Evolutionary conservation across 257 asterid species (phyloP), one percentile per base, ranked within the genome.

Genomic region (Orobanche coerulescens): DNA sequence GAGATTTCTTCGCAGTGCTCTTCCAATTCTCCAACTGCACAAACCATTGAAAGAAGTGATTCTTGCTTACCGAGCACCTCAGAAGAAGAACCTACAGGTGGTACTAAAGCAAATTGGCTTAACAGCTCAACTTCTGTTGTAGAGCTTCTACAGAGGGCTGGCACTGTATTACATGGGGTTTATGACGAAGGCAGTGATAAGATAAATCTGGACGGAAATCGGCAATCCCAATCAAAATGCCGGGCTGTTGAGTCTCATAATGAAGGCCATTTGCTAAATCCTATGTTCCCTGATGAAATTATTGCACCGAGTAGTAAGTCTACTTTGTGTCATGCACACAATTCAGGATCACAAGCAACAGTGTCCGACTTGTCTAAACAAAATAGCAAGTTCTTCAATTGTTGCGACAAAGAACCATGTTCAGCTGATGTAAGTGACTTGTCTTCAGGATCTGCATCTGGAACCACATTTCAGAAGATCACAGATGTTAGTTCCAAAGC

Each of bases 1-100:
- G 87, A 73, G 55, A 79, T 71, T 75, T 85, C 87, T 48, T 78
- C 95, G 67, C 94, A 85, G 66, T 80, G 74, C 72, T 86, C 95
- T 30, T 58, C 73, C 42, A 78, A 78, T 66, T 79, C 79, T 39
- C 74, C 78, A 53, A 49, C 58, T 65, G 75, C 73, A 61, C 91
- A 71, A 62, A 65, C 76, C 30, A 68, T 79, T 4, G 84, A 77
- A 70, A 86, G 63, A 66, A 74, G 65, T 43, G 83, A 81, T 50
- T 71, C 84, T 58, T 70, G 80, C 82, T 70, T 70, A 18, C 71
- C 34, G 42, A 70, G 77, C 73, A 76, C 85, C 70, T 71, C 79
- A 19, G 85, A 75, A 78, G 78, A 73, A 68, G 85, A 73, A 72
- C 73, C 70, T 11, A 16, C 71, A 24, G 66, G 71, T 58, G 71